These are phyloP conservation scores for Lepiota brunneoincarnata DNA, from an alignment of 768 basidiomycete species.

Conservation along the genomic window DNA sequence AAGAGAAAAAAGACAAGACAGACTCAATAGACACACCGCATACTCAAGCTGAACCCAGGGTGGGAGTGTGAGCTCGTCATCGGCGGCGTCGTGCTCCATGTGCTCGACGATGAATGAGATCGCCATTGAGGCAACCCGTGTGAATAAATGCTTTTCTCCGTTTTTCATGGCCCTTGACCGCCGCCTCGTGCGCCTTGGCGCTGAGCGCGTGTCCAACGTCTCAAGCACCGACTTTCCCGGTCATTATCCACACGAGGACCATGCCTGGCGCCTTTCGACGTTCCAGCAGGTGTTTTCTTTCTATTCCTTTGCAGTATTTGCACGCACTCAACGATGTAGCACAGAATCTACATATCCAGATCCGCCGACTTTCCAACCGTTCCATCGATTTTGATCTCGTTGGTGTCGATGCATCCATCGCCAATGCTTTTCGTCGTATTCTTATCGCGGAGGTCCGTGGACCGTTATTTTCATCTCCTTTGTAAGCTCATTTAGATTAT, in stretches of 20 bases:
- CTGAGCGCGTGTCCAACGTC: conserved; percentile 75
- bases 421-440: conserved; percentile 91
- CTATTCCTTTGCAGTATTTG: conserved; percentile 8
- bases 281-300: conserved; percentile 68
- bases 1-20: background rate
- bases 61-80: conserved; percentile 61
- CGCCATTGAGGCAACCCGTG: conserved; percentile 27
- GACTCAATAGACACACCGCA: conserved; percentile 42
- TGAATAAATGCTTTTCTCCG: background rate
- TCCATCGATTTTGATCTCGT: conserved; percentile 94
- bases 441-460: conserved; percentile 85
- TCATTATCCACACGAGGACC: conserved; percentile 80
- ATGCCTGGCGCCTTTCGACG: conserved; percentile 74
- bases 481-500: background rate
- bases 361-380: conserved; percentile 77
- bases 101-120: conserved; percentile 71
- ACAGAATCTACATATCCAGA: conserved; percentile 71
- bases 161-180: conserved; percentile 16
- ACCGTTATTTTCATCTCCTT: background rate
- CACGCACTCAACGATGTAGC: conserved; percentile 21
- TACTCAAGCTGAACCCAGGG: conserved; percentile 96
- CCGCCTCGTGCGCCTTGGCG: conserved; percentile 63
- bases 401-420: conserved; percentile 93
- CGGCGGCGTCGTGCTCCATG: conserved; percentile 90
- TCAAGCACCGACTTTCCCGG: conserved; percentile 92